A percentile compares a stretch with the other conserved stretches of the same genome.
Evolutionary conservation across 805 yeast species (phyloP).

Genomic region (Saturnispora saitoi): DNA sequence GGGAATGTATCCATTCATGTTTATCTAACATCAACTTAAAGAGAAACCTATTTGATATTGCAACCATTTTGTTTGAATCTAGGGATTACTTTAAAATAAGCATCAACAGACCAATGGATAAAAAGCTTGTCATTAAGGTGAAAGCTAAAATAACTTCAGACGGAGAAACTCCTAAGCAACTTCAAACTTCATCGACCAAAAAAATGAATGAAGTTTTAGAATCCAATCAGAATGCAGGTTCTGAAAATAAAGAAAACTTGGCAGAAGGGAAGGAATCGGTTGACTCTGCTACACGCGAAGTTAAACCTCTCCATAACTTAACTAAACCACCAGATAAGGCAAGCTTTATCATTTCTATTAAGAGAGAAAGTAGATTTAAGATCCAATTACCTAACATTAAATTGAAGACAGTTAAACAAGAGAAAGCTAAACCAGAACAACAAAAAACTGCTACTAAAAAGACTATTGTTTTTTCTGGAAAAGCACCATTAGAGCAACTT

Average conservation of each 20-base stretch:
- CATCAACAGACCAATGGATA: conserved; percentile 59
- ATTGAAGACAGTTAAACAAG: conserved; percentile 16
- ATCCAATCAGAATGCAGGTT: not conserved
- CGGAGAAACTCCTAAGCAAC: not conserved
- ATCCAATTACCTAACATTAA: conserved; percentile 37
- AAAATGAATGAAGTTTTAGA: not conserved
- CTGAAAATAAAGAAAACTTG: not conserved
- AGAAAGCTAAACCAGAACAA: conserved; percentile 8
- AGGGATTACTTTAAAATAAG: conserved; percentile 52
- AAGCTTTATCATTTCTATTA: conserved; percentile 36
- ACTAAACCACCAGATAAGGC: conserved; percentile 25
- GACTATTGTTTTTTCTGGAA: not conserved
- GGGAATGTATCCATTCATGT: conserved; percentile 63
- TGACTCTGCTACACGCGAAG: not conserved
- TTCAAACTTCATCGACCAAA: not conserved
- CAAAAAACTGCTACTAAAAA: not conserved
- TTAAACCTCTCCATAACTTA: no score
- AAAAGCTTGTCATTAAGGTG: conserved; percentile 52
- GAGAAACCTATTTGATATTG: conserved; percentile 53
- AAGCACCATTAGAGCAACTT: not conserved
- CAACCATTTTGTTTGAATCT: conserved; percentile 58
- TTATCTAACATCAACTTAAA: conserved; percentile 50
- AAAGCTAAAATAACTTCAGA: conserved; percentile 15
- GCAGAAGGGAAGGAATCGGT: not conserved
- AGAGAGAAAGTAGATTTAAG: conserved; percentile 50